These are phyloP conservation scores for Fusarium austroafricanum DNA, from an alignment of 2,329 filamentous ascomycete genomes.

Conservation along the genomic window DNA sequence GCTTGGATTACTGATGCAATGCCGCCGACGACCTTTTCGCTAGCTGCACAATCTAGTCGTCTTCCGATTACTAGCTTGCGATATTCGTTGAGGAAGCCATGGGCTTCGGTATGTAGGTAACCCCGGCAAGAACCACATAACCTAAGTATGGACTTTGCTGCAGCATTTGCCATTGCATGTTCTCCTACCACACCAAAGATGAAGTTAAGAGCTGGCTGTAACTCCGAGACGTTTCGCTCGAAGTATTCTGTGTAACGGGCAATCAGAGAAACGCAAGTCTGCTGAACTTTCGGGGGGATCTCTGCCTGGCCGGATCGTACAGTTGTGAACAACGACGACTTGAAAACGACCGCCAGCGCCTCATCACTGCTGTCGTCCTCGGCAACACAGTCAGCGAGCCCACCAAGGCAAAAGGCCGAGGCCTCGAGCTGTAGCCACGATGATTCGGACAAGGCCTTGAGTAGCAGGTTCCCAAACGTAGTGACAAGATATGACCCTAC, in stretches of 20 bases:
- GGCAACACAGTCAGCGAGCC: conserved; percentile 73
- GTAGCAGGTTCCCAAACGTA: conserved; percentile 66
- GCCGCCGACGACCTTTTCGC: conserved; percentile 78
- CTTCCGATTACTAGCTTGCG: conserved; percentile 66
- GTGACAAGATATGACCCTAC: conserved; percentile 67
- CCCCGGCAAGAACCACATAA: conserved; percentile 81
- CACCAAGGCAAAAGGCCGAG: conserved; percentile 71
- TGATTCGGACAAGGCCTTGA: conserved; percentile 60
- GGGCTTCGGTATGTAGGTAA: conserved; percentile 74
- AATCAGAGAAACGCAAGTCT: conserved; percentile 76
- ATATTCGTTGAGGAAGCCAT: conserved; percentile 78
- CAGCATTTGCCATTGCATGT: conserved; percentile 70
- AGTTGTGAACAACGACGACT: conserved; percentile 67
- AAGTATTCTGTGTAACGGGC: conserved; percentile 83
- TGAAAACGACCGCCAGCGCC: conserved; percentile 71
- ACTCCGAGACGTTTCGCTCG: conserved; percentile 72
- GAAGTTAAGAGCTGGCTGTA: conserved; percentile 78
- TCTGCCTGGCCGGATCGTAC: conserved; percentile 61
- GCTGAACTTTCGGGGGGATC: conserved; percentile 71
- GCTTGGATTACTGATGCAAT: conserved; percentile 83
- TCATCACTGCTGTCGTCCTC: conserved; percentile 69
- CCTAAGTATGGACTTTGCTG: conserved; percentile 78
- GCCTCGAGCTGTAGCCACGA: conserved; percentile 72
- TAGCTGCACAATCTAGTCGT: conserved; percentile 73
- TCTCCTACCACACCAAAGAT: conserved; percentile 77